phyloP scores from a whole-genome alignment of 495 filamentous ascomycete species.

The Cercophora samala region DNA sequence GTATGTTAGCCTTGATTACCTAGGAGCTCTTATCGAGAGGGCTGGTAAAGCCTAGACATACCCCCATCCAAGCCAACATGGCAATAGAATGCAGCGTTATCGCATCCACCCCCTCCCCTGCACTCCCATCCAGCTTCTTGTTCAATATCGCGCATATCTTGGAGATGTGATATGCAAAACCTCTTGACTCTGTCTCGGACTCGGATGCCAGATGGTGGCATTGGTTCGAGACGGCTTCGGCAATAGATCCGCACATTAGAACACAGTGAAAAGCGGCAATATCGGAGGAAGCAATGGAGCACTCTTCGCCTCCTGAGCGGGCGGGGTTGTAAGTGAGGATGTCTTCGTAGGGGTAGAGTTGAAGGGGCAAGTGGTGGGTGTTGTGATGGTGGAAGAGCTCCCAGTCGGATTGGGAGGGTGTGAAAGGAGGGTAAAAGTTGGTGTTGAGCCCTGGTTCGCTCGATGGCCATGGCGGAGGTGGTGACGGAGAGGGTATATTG shows the following conservation, averaged over 20 bases:
- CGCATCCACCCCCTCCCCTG: constrained; percentile 15
- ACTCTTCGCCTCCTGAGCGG: constrained; percentile 18
- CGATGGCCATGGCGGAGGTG: neutral
- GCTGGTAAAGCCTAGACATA: constrained; percentile 15
- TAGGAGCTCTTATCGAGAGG: too few species aligned
- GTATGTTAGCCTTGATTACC: neutral
- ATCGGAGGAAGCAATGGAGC: constrained; percentile 20
- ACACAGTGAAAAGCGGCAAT: constrained; percentile 27
- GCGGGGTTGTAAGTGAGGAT: constrained; percentile 31
- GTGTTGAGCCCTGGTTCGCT: neutral
- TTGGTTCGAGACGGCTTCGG: constrained; percentile 13
- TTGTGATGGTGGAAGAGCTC: constrained; percentile 27
- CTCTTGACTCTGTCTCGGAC: constrained; percentile 16
- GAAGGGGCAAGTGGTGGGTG: constrained; percentile 13
- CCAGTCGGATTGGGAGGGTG: constrained; percentile 23
- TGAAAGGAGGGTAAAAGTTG: neutral
- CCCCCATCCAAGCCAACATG: constrained; percentile 27
- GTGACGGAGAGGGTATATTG: neutral
- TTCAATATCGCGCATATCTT: constrained; percentile 33
- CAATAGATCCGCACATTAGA: constrained; percentile 31
- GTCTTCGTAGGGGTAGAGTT: constrained; percentile 33
- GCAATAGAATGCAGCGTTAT: constrained; percentile 30
- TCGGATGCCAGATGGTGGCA: neutral
- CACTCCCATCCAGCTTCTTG: constrained; percentile 24
- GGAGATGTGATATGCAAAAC: constrained; percentile 30